Evolutionary conservation across 73 alveolate genomes (phyloP).

Genomic region (Paramecium bursaria): DNA sequence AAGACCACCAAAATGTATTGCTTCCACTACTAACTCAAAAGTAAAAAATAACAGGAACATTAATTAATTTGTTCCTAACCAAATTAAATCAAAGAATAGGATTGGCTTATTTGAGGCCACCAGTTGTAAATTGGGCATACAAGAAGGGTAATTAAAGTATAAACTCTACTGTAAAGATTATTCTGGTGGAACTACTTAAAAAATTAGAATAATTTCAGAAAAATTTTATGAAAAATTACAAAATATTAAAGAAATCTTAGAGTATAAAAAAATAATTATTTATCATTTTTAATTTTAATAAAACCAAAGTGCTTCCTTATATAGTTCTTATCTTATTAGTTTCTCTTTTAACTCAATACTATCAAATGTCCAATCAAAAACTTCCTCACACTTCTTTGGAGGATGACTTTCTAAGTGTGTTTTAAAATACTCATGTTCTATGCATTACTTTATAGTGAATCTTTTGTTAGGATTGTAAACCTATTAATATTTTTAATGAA

Average conservation of each 20-base stretch:
- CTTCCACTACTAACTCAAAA: neutral
- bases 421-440: conserved; percentile 75
- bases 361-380: conserved; percentile 92
- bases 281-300: conserved; percentile 21
- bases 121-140: conserved; percentile 91
- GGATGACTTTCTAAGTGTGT: conserved; percentile 47
- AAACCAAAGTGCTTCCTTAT: conserved; percentile 72
- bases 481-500: neutral
- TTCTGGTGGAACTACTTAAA: no score
- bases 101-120: conserved; percentile 89
- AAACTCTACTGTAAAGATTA: no score
- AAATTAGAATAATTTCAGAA: no score
- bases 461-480: conserved; percentile 65
- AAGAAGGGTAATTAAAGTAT: conserved; percentile 82
- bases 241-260: no score
- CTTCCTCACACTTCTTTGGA: conserved; percentile 64
- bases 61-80: conserved; percentile 24
- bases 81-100: conserved; percentile 86
- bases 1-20: neutral
- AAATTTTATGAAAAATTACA: no score
- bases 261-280: no score
- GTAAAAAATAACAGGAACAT: conserved; percentile 10
- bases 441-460: conserved; percentile 72
- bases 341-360: conserved; percentile 83
- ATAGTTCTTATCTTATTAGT: conserved; percentile 76